These are phyloP conservation scores for Annulohypoxylon truncatum DNA, from an alignment of 2,329 filamentous ascomycete genomes.

Conservation along the genomic window DNA sequence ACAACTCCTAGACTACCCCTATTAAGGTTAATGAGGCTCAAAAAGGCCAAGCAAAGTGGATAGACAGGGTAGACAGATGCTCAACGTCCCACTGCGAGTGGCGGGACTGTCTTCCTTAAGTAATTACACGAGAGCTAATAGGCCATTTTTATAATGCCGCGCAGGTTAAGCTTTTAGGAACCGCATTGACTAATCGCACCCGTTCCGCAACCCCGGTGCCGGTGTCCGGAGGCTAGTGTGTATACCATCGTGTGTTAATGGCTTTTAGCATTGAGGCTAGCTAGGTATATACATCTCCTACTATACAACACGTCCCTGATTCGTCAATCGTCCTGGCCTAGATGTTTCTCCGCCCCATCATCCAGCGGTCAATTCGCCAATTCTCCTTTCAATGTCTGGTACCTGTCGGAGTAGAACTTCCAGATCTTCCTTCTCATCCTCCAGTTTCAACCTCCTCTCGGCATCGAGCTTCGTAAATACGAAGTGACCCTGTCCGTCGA, in stretches of 20 bases:
- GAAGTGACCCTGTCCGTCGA: slow-evolving; percentile 92
- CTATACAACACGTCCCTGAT: slow-evolving; percentile 20
- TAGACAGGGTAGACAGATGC: slow-evolving; percentile 3
- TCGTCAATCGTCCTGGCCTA: not conserved
- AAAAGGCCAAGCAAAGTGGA: slow-evolving; percentile 11
- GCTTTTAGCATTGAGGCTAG: slow-evolving; percentile 6
- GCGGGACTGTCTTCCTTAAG: slow-evolving; percentile 9
- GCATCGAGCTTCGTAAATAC: slow-evolving; percentile 92
- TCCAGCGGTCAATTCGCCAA: slow-evolving; percentile 77
- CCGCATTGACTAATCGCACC: not conserved
- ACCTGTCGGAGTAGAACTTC: slow-evolving; percentile 87
- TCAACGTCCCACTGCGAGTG: slow-evolving; percentile 16
- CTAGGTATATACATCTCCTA: slow-evolving; percentile 12
- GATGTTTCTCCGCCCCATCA: slow-evolving; percentile 31
- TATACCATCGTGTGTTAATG: slow-evolving; percentile 5
- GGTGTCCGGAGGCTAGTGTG: slow-evolving; percentile 15
- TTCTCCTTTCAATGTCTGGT: slow-evolving; percentile 86
- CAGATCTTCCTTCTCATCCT: slow-evolving; percentile 96
- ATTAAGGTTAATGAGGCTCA: slow-evolving; percentile 25
- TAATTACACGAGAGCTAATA: slow-evolving; percentile 2
- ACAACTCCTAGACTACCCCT: not conserved
- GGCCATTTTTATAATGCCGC: slow-evolving; percentile 25
- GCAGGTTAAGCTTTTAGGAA: not conserved
- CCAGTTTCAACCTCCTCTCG: slow-evolving; percentile 82
- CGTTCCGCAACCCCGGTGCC: not conserved